A percentile compares a stretch with the other conserved stretches of the same genome.
Evolutionary conservation across 2,329 filamentous ascomycete genomes (phyloP).

Genomic region (Aspergillus hiratsukae): DNA sequence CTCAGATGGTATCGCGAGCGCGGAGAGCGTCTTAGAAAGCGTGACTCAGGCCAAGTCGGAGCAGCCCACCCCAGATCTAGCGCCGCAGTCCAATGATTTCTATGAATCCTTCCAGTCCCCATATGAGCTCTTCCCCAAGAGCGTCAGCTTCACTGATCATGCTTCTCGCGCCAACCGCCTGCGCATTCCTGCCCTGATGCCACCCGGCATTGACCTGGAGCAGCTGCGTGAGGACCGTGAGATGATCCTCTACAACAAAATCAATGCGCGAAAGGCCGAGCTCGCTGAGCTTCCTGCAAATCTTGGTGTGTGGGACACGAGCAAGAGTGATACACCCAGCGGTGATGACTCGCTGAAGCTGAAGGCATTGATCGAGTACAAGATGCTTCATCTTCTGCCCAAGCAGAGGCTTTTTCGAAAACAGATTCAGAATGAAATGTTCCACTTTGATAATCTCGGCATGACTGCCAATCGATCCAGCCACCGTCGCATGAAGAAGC

Average conservation of each 20-base stretch:
- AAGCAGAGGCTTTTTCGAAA: slow-evolving; percentile 85
- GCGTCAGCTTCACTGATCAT: slow-evolving; percentile 78
- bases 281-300: slow-evolving; percentile 80
- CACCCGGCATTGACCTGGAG: slow-evolving; percentile 81
- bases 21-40: slow-evolving; percentile 36
- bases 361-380: slow-evolving; percentile 91
- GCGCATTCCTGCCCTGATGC: slow-evolving; percentile 83
- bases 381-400: slow-evolving; percentile 78
- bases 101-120: slow-evolving; percentile 76
- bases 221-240: slow-evolving; percentile 83
- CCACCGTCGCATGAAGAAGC: slow-evolving; percentile 95
- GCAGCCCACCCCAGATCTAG: slow-evolving; percentile 24
- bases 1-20: slow-evolving; percentile 29
- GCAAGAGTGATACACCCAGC: slow-evolving; percentile 61
- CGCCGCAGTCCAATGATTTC: slow-evolving; percentile 31
- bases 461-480: slow-evolving; percentile 92
- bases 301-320: slow-evolving; percentile 78
- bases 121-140: slow-evolving; percentile 53
- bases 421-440: slow-evolving; percentile 84
- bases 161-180: slow-evolving; percentile 68
- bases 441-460: slow-evolving; percentile 90
- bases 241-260: slow-evolving; percentile 81
- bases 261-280: slow-evolving; percentile 78
- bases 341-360: slow-evolving; percentile 80
- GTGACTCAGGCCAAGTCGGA: slow-evolving; percentile 33